Percentiles rank a stretch among this genome's conserved stretches.
These are phyloP conservation scores for Phytophthora pisi DNA, from an alignment of 352 stramenopile genomes.

Conservation along the genomic window DNA sequence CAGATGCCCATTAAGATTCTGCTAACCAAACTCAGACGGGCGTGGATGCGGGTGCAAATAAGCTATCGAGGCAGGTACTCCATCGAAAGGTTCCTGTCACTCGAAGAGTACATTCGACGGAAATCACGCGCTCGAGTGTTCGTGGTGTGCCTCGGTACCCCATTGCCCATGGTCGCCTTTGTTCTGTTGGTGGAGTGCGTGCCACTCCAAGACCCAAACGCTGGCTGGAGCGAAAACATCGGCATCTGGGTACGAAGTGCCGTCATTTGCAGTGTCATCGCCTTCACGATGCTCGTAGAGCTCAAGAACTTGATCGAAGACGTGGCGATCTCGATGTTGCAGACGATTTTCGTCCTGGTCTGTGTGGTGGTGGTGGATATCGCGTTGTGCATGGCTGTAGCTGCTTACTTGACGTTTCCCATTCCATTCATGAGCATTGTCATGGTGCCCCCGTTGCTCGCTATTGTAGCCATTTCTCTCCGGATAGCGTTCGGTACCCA, in stretches of 20 bases:
- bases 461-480: conserved; percentile 13
- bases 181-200: conserved; percentile 19
- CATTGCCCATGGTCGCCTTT: conserved; percentile 23
- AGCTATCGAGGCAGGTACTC: conserved; percentile 36
- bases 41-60: conserved; percentile 23
- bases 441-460: conserved; percentile 22
- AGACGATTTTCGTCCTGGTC: conserved; percentile 13
- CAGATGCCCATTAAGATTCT: not conserved
- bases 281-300: conserved; percentile 16
- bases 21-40: not conserved
- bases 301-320: conserved; percentile 18
- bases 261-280: conserved; percentile 14
- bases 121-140: conserved; percentile 15
- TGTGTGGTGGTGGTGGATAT: conserved; percentile 13
- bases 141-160: conserved; percentile 21
- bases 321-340: conserved; percentile 6
- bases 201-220: conserved; percentile 15
- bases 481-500: conserved; percentile 5
- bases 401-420: conserved; percentile 19
- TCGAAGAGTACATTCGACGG: conserved; percentile 28
- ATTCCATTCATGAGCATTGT: conserved; percentile 27
- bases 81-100: conserved; percentile 35
- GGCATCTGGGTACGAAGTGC: conserved; percentile 23
- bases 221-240: conserved; percentile 20
- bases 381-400: conserved; percentile 7